Percentiles rank a stretch among this genome's conserved stretches.
Conservation (phyloP, 2,329 filamentous ascomycete genomes). For the Lasiodiplodia sp. region DNA sequence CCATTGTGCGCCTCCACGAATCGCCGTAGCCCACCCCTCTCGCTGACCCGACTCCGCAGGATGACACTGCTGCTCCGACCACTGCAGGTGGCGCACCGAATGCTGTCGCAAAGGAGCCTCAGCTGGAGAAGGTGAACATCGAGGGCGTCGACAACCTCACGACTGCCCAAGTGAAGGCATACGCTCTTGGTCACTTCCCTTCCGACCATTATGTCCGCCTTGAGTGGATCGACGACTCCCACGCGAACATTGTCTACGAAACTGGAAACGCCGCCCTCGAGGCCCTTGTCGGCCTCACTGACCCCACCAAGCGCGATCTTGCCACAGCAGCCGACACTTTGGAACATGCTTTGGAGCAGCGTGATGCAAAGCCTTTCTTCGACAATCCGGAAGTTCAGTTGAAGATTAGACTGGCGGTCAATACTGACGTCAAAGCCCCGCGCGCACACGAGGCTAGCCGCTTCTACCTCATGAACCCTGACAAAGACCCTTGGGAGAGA, state of each 20-base stretch:
- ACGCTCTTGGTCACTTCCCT: conserved; percentile 72
- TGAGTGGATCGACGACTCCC: conserved; percentile 95
- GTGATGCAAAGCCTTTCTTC: conserved; percentile 73
- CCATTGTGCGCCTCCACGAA: conserved; percentile 35
- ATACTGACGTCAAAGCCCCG: conserved; percentile 78
- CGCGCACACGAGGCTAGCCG: conserved; percentile 82
- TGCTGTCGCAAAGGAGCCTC: conserved; percentile 34
- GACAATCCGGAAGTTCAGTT: conserved; percentile 74
- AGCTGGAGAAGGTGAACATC: conserved; percentile 77
- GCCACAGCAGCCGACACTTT: conserved; percentile 41
- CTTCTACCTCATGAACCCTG: conserved; percentile 91
- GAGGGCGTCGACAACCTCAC: conserved; percentile 83
- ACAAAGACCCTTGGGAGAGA: conserved; percentile 79
- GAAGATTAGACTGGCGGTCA: conserved; percentile 75
- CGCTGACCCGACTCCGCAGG: conserved; percentile 17
- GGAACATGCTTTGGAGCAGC: conserved; percentile 64
- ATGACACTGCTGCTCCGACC: not conserved
- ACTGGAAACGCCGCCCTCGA: conserved; percentile 60
- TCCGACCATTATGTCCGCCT: conserved; percentile 65
- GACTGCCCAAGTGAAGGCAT: conserved; percentile 79
- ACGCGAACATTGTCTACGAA: conserved; percentile 83
- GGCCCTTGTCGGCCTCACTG: conserved; percentile 61
- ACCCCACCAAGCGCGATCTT: conserved; percentile 57
- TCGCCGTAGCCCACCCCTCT: conserved; percentile 8
- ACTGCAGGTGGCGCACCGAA: not conserved